Percentiles rank a stretch among this genome's conserved stretches.
Conservation (phyloP, 2,329 filamentous ascomycete genomes). For the Beauveria sp. region DNA sequence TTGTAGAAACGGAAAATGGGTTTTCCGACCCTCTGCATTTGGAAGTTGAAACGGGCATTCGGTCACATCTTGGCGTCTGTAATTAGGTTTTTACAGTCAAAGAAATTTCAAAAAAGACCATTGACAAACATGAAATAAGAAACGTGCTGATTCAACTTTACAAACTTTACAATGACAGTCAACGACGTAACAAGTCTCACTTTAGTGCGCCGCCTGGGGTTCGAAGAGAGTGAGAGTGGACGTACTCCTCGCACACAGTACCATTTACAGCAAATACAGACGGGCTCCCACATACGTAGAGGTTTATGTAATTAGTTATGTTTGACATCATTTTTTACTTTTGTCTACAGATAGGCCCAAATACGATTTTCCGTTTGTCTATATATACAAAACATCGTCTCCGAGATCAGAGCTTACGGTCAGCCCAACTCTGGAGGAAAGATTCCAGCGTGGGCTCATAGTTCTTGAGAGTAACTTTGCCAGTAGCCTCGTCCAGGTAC, state of each 20-base stretch:
- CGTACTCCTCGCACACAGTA: background rate
- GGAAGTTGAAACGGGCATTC: conserved; percentile 51
- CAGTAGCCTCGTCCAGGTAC: conserved; percentile 56
- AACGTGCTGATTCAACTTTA: background rate
- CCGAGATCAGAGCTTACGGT: conserved; percentile 41
- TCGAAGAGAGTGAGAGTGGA: conserved; percentile 3
- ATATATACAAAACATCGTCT: background rate
- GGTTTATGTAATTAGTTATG: background rate
- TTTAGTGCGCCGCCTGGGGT: background rate
- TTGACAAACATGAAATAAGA: conserved; percentile 16
- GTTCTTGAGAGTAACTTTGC: conserved; percentile 70
- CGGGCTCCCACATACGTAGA: background rate
- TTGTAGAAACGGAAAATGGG: conserved; percentile 42
- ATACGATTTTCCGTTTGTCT: background rate
- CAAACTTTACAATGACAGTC: no score
- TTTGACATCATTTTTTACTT: background rate
- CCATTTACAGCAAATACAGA: background rate
- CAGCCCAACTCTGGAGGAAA: conserved; percentile 75
- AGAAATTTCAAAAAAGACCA: conserved; percentile 35
- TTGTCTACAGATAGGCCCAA: background rate
- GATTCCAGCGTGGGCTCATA: conserved; percentile 77
- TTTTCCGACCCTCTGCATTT: conserved; percentile 51
- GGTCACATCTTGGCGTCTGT: conserved; percentile 60
- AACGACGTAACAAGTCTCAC: background rate
- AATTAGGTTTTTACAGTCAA: conserved; percentile 57